phyloP scores from a whole-genome alignment of 1,284 basidiomycete genomes.

The Agroathelia rolfsii region DNA sequence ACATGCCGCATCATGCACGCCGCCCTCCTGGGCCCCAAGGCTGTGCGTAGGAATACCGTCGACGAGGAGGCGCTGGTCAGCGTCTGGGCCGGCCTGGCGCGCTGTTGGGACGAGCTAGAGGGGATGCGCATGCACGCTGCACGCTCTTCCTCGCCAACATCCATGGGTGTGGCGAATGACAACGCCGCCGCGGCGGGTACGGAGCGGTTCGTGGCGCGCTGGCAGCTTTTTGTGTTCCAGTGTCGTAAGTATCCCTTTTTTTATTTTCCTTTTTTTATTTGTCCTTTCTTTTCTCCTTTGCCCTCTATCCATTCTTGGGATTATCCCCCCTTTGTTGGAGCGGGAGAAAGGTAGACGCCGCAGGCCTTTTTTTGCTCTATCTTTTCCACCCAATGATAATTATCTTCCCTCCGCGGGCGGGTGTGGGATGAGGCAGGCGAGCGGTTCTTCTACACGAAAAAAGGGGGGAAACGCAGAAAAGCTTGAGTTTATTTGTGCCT shows the following conservation, averaged over 20 bases:
- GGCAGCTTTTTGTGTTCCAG: constrained; percentile 73
- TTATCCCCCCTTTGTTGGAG: constrained; percentile 1
- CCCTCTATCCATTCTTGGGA: too few species aligned
- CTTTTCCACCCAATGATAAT: too few species aligned
- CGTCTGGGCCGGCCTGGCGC: constrained; percentile 75
- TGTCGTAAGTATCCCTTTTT: constrained; percentile 46
- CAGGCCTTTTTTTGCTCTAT: too few species aligned
- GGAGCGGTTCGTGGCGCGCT: constrained; percentile 56
- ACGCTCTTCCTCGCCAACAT: constrained; percentile 21
- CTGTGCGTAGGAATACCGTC: constrained; percentile 48
- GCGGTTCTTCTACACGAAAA: too few species aligned
- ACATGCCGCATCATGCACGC: constrained; percentile 70
- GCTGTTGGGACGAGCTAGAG: constrained; percentile 76
- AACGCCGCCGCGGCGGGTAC: constrained; percentile 45
- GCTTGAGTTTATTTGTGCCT: too few species aligned
- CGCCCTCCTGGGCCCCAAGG: constrained; percentile 64
- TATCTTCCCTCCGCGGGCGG: too few species aligned
- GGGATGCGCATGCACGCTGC: constrained; percentile 36
- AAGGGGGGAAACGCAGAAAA: too few species aligned
- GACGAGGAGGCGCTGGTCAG: constrained; percentile 54
- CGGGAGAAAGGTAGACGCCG: too few species aligned
- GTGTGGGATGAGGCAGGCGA: too few species aligned
- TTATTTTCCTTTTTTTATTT: constrained; percentile 6
- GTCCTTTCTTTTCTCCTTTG: constrained; percentile 6
- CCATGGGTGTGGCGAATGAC: constrained; percentile 26